Conservation (phyloP, 345 rosid species). For the Salix purpurea region DNA sequence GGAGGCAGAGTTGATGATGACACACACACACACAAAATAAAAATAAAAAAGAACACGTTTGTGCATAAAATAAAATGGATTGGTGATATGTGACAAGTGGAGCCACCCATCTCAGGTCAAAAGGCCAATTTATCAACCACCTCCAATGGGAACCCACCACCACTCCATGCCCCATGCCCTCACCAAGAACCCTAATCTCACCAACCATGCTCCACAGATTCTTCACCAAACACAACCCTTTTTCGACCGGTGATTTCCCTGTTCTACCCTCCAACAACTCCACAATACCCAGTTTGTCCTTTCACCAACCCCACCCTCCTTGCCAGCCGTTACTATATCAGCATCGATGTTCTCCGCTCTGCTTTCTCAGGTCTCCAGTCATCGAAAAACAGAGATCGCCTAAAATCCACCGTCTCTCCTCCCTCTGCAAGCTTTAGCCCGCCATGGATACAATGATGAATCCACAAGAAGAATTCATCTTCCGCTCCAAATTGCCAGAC, state of each 20-base stretch:
- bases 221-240: constrained; percentile 3
- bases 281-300: background rate
- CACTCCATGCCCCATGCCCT: background rate
- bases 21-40: too few relatives aligned
- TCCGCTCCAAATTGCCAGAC: constrained; percentile 30
- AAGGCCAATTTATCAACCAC: background rate
- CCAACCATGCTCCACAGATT: constrained; percentile 13
- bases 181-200: constrained; percentile 7
- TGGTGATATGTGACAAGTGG: background rate
- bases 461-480: constrained; percentile 16
- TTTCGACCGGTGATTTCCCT: background rate
- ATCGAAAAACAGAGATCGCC: background rate
- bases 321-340: constrained; percentile 2
- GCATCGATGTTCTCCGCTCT: background rate
- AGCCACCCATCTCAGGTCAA: background rate
- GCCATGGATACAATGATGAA: background rate
- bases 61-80: background rate
- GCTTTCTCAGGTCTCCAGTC: constrained; percentile 4
- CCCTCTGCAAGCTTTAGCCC: background rate
- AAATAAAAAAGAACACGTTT: too few relatives aligned
- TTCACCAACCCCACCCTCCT: constrained; percentile 7
- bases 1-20: background rate
- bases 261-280: background rate
- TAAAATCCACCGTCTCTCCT: background rate
- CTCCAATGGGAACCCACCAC: background rate